Evolutionary conservation across 257 asterid species (phyloP).

Genomic region (Agastache rugosa): DNA sequence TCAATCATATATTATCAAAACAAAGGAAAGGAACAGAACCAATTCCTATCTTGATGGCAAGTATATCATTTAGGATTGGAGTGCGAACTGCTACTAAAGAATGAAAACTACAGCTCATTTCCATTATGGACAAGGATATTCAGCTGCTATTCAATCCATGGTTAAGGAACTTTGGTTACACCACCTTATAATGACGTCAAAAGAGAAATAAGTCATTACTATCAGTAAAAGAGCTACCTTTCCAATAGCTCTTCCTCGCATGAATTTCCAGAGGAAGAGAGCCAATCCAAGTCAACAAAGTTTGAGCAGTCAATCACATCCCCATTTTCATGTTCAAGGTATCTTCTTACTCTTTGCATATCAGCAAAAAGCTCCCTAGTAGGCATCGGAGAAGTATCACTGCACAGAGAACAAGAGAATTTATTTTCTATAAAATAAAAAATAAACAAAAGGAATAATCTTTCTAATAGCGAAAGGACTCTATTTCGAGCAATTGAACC

Average conservation of each 20-base stretch:
- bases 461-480: slow-evolving; percentile 11
- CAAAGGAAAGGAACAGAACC: slow-evolving; percentile 10
- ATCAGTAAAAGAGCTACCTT: slow-evolving; percentile 59
- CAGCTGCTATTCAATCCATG: slow-evolving; percentile 13
- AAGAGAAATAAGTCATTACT: slow-evolving; percentile 10
- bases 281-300: slow-evolving; percentile 94
- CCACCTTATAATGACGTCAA: slow-evolving; percentile 9
- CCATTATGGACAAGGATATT: slow-evolving; percentile 16
- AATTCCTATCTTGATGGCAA: slow-evolving; percentile 15
- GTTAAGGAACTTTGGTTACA: not conserved
- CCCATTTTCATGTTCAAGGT: slow-evolving; percentile 63
- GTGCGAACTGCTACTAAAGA: slow-evolving; percentile 6
- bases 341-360: slow-evolving; percentile 55
- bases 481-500: slow-evolving; percentile 10
- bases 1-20: slow-evolving; percentile 2
- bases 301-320: slow-evolving; percentile 82
- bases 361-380: slow-evolving; percentile 65
- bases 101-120: slow-evolving; percentile 15
- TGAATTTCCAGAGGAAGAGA: slow-evolving; percentile 92
- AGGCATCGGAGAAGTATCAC: slow-evolving; percentile 66
- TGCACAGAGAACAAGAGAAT: slow-evolving; percentile 37
- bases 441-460: slow-evolving; percentile 23
- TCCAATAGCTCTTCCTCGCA: slow-evolving; percentile 88
- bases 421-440: slow-evolving; percentile 14
- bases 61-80: slow-evolving; percentile 10